Evolutionary conservation across 345 rosid species (phyloP), one percentile per base, ranked within the genome.

Genomic region (Clausena lansium): DNA sequence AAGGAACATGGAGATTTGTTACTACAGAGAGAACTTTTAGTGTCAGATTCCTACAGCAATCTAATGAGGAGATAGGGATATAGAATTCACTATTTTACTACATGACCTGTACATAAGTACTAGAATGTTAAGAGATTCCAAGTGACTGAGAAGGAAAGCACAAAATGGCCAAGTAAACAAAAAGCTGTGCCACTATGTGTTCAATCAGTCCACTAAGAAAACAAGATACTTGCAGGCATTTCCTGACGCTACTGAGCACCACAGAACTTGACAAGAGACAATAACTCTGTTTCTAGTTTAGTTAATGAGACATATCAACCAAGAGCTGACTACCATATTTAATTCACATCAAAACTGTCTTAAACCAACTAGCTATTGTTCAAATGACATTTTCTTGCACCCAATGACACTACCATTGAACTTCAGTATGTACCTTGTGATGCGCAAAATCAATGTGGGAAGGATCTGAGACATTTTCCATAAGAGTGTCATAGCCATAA

Each of bases 381-480:
- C 15, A 15, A 27, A 39, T 19, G 59, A 41, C 20, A 74, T 60
- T 39, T 61, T 33, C 28, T 7, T 20, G 36, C 69, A 75, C 47
- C 52, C 36, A 8, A 41, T 45, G 55, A 27, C 39, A 19, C 55
- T 74, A 9, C n/a, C 28, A 30, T 55, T 39, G 13, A 55, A 75
- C 6, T 45, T 60, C 20, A 64, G 66, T 36, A 64, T 19, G 8
- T 77, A 95, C 97, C 98, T 90, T 95, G 86, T 95, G 99, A 89
- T 95, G 99, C 67, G 99, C 98, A 79, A 96, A 93, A 81, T 94
- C 92, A 61, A 96, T 94, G 82, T 94, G 98, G 50, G 98, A 94
- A 76, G 99, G 99, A 87, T 96, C 99, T 62, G 99, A 94, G 78
- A 96, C 99, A 61, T 96, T 96, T 83, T 96, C 99, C 98, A 96